Evolutionary conservation across 805 yeast genomes (phyloP).

Genomic region (Kregervanrija fluxuum): DNA sequence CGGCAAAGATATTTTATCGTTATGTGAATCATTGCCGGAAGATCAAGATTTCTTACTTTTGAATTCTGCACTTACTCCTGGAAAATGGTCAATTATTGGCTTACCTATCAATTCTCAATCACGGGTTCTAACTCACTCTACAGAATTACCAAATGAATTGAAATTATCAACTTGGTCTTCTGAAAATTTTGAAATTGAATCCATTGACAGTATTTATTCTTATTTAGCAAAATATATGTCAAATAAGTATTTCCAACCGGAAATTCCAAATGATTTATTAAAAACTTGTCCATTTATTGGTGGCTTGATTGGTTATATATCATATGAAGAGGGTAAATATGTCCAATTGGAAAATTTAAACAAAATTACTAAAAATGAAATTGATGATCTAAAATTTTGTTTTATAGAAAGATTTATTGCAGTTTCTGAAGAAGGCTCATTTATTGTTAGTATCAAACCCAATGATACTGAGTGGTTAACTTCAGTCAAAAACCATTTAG

Average conservation of each 20-base stretch:
- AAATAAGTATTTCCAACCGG: constrained; percentile 24
- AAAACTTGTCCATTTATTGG: constrained; percentile 69
- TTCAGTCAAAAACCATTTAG: not conserved
- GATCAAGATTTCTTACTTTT: constrained; percentile 49
- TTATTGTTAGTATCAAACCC: constrained; percentile 42
- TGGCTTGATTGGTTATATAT: constrained; percentile 81
- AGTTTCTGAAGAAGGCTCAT: constrained; percentile 40
- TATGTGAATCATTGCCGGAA: constrained; percentile 40
- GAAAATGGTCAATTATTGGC: constrained; percentile 84
- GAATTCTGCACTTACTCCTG: constrained; percentile 78
- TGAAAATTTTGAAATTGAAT: not conserved
- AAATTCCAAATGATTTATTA: constrained; percentile 21
- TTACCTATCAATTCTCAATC: constrained; percentile 42
- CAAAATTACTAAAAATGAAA: constrained; percentile 31
- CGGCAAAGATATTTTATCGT: constrained; percentile 15
- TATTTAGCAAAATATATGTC: constrained; percentile 44
- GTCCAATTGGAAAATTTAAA: constrained; percentile 28
- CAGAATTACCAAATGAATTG: constrained; percentile 31
- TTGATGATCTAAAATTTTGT: constrained; percentile 72
- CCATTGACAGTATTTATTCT: constrained; percentile 40
- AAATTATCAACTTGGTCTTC: constrained; percentile 25
- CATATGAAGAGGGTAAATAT: constrained; percentile 80
- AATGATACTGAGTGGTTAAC: constrained; percentile 33
- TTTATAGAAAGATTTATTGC: constrained; percentile 61
- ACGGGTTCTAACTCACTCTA: constrained; percentile 54